phyloP scores from a whole-genome alignment of 441 rosid species.

The Arabidopsis lyrata region DNA sequence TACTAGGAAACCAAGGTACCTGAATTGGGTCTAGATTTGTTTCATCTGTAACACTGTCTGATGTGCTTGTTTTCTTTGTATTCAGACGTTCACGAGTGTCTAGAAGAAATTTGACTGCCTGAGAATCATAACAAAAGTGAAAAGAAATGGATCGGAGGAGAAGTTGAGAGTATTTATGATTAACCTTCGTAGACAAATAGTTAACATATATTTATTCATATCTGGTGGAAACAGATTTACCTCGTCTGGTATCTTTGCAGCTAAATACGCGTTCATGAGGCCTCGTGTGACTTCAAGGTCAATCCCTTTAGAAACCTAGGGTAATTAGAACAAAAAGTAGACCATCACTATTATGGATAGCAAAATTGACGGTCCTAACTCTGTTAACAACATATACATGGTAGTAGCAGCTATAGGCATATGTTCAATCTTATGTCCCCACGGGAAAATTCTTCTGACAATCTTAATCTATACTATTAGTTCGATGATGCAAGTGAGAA shows the following conservation, averaged over 20 bases:
- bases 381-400: background rate
- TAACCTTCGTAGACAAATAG: conserved; percentile 17
- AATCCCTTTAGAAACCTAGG: conserved; percentile 65
- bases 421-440: conserved; percentile 10
- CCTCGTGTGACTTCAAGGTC: conserved; percentile 88
- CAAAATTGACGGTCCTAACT: background rate
- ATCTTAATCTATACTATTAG: conserved; percentile 3
- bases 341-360: conserved; percentile 3
- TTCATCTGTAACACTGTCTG: conserved; percentile 46
- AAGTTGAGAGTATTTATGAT: conserved; percentile 5
- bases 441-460: background rate
- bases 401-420: background rate
- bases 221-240: conserved; percentile 49
- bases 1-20: conserved; percentile 51
- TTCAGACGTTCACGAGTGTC: conserved; percentile 62
- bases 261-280: conserved; percentile 77
- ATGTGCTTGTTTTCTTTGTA: conserved; percentile 51
- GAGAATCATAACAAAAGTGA: conserved; percentile 35
- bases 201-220: background rate
- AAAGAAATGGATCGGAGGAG: conserved; percentile 10
- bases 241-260: conserved; percentile 93
- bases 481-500: background rate
- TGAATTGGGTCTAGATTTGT: conserved; percentile 70
- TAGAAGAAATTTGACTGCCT: conserved; percentile 86
- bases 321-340: conserved; percentile 23